Percentiles rank a stretch among this genome's conserved stretches.
Evolutionary conservation across 2,329 filamentous ascomycete species (phyloP).

Genomic region (Colletotrichum tofieldiae): DNA sequence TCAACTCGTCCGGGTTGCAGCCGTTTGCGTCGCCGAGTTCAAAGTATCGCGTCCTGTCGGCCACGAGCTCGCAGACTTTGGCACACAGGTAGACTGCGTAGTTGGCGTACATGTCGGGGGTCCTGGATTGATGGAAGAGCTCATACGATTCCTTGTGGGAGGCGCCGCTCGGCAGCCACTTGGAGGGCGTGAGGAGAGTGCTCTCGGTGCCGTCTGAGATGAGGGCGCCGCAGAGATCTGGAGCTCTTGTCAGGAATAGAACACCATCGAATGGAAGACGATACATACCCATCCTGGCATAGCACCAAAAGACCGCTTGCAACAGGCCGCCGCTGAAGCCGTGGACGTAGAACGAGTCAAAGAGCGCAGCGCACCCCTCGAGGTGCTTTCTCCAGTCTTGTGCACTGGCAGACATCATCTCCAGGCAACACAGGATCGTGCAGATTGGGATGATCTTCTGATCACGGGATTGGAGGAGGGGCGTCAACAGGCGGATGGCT

Average conservation of each 20-base stretch:
- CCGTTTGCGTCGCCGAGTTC: constrained; percentile 64
- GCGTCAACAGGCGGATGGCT: constrained; percentile 61
- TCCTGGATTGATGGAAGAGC: constrained; percentile 51
- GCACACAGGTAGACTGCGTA: constrained; percentile 72
- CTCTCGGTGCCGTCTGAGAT: constrained; percentile 68
- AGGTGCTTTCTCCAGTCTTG: constrained; percentile 70
- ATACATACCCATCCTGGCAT: constrained; percentile 67
- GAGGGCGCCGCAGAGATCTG: constrained; percentile 69
- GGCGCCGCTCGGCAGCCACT: constrained; percentile 63
- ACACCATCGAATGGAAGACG: background rate
- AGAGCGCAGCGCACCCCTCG: constrained; percentile 71
- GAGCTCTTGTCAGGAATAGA: constrained; percentile 6
- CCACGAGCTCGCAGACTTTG: constrained; percentile 65
- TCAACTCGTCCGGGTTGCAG: constrained; percentile 58
- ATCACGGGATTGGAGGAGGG: constrained; percentile 53
- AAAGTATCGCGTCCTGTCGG: constrained; percentile 62
- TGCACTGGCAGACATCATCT: constrained; percentile 60
- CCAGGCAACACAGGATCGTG: constrained; percentile 57
- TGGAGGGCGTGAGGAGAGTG: constrained; percentile 65
- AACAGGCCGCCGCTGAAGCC: constrained; percentile 67
- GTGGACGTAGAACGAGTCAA: constrained; percentile 67
- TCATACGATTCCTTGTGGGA: constrained; percentile 54
- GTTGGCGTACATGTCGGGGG: constrained; percentile 71
- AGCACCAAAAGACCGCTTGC: constrained; percentile 73
- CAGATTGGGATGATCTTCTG: constrained; percentile 56